Conservation (phyloP, 306 rosid species). For the Rosa rugosa region DNA sequence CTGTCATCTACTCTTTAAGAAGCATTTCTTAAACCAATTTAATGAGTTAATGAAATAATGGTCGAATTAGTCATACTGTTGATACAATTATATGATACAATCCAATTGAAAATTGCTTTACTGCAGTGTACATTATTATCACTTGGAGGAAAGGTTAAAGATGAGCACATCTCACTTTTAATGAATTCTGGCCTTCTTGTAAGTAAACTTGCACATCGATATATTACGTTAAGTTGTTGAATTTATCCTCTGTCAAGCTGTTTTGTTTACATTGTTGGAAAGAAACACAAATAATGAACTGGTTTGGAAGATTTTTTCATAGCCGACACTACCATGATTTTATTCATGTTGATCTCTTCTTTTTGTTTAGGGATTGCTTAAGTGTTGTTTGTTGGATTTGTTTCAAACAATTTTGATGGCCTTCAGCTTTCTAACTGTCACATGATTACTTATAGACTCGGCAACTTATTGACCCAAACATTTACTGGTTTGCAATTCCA, state of each 20-base stretch:
- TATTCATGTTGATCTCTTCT: background rate
- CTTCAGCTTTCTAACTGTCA: slow-evolving; percentile 21
- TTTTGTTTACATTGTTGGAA: background rate
- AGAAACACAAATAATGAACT: slow-evolving; percentile 3
- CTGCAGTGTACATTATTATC: slow-evolving; percentile 79
- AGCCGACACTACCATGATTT: background rate
- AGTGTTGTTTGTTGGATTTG: background rate
- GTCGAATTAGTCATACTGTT: slow-evolving; percentile 5
- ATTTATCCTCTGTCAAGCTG: background rate
- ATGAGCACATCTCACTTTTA: slow-evolving; percentile 72
- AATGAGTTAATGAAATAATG: background rate
- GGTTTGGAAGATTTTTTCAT: background rate
- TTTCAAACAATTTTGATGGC: background rate
- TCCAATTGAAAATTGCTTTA: slow-evolving; percentile 18
- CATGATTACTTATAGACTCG: slow-evolving; percentile 52
- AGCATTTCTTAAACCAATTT: background rate
- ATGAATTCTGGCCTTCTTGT: slow-evolving; percentile 84
- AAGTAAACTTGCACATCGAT: slow-evolving; percentile 37
- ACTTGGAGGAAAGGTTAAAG: slow-evolving; percentile 87
- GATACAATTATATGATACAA: background rate
- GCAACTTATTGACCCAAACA: slow-evolving; percentile 82
- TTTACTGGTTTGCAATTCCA: slow-evolving; percentile 86
- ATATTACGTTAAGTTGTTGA: slow-evolving; percentile 8
- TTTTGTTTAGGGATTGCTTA: background rate
- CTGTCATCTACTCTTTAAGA: background rate